These are phyloP conservation scores for Rhynchosporium secalis DNA, from an alignment of 2,329 filamentous ascomycete species.

Conservation along the genomic window DNA sequence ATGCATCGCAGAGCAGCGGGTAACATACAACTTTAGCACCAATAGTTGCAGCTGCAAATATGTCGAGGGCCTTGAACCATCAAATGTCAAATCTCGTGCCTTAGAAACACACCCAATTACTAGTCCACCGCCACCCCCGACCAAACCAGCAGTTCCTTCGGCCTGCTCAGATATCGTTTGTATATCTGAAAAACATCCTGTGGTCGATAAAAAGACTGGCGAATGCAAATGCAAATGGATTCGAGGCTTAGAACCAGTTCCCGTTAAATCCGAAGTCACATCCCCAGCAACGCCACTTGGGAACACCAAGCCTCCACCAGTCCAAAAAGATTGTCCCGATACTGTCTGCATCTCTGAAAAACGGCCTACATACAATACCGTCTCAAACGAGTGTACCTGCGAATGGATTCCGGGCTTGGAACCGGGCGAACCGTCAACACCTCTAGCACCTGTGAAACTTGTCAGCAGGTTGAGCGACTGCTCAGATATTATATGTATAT, in stretches of 20 bases:
- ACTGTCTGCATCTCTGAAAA: constrained; percentile 26
- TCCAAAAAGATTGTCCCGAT: constrained; percentile 19
- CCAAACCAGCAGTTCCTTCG: not conserved
- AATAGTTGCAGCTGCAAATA: constrained; percentile 26
- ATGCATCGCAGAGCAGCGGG: constrained; percentile 23
- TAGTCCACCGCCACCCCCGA: not conserved
- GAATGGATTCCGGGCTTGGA: constrained; percentile 27
- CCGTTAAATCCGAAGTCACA: not conserved
- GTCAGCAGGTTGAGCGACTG: constrained; percentile 6
- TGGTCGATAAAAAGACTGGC: constrained; percentile 15
- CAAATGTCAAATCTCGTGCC: not conserved
- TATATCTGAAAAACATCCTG: constrained; percentile 16
- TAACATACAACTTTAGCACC: constrained; percentile 22
- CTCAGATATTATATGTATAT: constrained; percentile 18
- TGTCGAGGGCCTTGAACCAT: constrained; percentile 21
- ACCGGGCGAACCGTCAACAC: not conserved
- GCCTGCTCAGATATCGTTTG: constrained; percentile 15
- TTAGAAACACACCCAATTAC: not conserved
- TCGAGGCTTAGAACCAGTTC: constrained; percentile 17
- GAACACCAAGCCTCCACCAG: not conserved
- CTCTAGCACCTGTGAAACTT: not conserved
- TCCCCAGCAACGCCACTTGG: not conserved
- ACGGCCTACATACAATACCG: constrained; percentile 14
- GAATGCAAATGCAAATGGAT: constrained; percentile 22
- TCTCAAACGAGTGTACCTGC: constrained; percentile 19